Evolutionary conservation across 2,329 filamentous ascomycete genomes (phyloP), one percentile per base, ranked within the genome.

Genomic region (Lecanosticta acicola): DNA sequence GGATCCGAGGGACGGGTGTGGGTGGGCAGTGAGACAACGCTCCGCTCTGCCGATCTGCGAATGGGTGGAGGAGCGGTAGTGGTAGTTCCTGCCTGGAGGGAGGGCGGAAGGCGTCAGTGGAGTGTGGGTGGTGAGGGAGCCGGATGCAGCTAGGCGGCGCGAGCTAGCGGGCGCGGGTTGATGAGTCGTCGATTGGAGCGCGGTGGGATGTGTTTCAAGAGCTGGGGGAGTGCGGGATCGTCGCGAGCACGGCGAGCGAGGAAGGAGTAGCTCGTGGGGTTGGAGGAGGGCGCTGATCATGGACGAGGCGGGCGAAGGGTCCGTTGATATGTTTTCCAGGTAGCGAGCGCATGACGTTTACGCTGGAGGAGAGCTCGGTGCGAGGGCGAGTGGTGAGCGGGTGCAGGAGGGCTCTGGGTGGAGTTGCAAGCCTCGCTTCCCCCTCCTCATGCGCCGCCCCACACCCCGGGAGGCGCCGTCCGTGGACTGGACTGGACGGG

Each of bases 121-220:
- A 36, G 49, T 48, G 50, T 18, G 43, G 39, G 42, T n/a, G n/a
- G n/a, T n/a, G n/a, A n/a, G 34, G 45, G 53, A 57, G 48, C 51
- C 51, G 41, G 53, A 58, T 57, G 55, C 53, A 56, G 36, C 56
- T 59, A 58, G 50, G 26, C 24, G 33, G 45, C n/a, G n/a, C n/a
- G n/a, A n/a, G n/a, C n/a, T n/a, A n/a, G n/a, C n/a, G n/a, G n/a
- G n/a, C n/a, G n/a, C 38, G 43, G 55, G 50, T 37, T 40, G 33
- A 37, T 29, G 46, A 50, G 45, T 49, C 53, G 57, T 55, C 39
- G 38, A 34, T 26, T 45, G 19, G 50, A 49, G 36, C 45, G n/a
- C 38, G 24, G 37, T 16, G 47, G 39, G 41, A 29, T 40, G 44
- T 50, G 56, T 56, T 59, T 55, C 52, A 56, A 47, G 39, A 39